A percentile compares a stretch with the other conserved stretches of the same genome.
phyloP scores from a whole-genome alignment of 208 protist species.

The Wallacemonas sp. region DNA sequence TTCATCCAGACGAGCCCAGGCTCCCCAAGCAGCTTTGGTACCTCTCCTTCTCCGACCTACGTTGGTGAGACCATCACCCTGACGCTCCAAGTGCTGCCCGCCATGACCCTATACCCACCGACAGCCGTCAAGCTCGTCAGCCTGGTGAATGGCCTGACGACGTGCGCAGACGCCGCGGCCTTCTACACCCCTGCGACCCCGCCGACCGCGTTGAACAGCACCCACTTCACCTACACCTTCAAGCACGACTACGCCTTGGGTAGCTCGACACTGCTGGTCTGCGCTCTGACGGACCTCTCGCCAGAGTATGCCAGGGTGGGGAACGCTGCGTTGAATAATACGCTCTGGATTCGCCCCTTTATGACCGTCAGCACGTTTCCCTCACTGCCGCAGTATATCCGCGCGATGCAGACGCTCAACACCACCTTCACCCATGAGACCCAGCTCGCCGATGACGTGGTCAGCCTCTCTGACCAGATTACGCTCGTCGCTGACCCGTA shows the following conservation, averaged over 20 bases:
- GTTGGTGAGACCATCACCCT: slow-evolving; percentile 83
- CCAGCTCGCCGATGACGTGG: slow-evolving; percentile 52
- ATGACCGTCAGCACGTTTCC: slow-evolving; percentile 66
- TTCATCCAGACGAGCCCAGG: slow-evolving; percentile 53
- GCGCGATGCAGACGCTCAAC: slow-evolving; percentile 65
- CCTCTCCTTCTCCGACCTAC: slow-evolving; percentile 66
- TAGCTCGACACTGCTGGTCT: slow-evolving; percentile 65
- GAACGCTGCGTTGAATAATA: slow-evolving; percentile 32
- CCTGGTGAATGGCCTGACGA: slow-evolving; percentile 52
- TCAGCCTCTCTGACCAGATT: slow-evolving; percentile 52
- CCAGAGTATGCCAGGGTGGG: slow-evolving; percentile 39
- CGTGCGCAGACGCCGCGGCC: slow-evolving; percentile 46
- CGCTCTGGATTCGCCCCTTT: slow-evolving; percentile 76
- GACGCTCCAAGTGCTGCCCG: slow-evolving; percentile 13
- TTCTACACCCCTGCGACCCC: slow-evolving; percentile 33
- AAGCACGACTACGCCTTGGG: slow-evolving; percentile 75
- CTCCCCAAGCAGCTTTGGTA: slow-evolving; percentile 49
- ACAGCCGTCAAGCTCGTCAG: slow-evolving; percentile 72
- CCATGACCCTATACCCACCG: slow-evolving; percentile 53
- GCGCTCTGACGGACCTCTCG: slow-evolving; percentile 52
- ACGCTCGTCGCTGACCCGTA: slow-evolving; percentile 58
- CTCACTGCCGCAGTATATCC: slow-evolving; percentile 32
- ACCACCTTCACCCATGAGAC: slow-evolving; percentile 68
- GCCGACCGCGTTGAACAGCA: slow-evolving; percentile 30
- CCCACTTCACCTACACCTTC: slow-evolving; percentile 65